Percentiles rank a stretch among this genome's conserved stretches.
These are phyloP conservation scores for Medicago lupulina DNA, from an alignment of 306 rosid genomes.

Conservation along the genomic window DNA sequence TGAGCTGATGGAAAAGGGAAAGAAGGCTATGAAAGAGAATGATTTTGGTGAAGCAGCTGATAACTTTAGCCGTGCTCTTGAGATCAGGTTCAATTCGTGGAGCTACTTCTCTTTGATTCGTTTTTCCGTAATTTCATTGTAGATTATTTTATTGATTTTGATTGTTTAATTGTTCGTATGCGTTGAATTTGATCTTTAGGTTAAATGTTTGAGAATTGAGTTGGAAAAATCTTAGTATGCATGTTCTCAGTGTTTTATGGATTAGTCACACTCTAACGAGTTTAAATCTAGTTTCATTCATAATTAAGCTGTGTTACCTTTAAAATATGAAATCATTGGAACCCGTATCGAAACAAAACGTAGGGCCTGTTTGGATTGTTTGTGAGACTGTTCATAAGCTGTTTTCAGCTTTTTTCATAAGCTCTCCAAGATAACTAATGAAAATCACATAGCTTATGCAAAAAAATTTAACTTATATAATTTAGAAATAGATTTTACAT, in stretches of 20 bases:
- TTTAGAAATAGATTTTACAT: too few species aligned
- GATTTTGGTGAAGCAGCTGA: slow-evolving; percentile 83
- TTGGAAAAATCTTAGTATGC: not conserved
- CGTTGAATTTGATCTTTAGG: not conserved
- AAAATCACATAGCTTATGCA: too few species aligned
- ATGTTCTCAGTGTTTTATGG: slow-evolving; percentile 10
- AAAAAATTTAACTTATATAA: too few species aligned
- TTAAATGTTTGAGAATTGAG: slow-evolving; percentile 10
- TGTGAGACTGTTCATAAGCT: too few species aligned
- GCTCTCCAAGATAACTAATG: too few species aligned
- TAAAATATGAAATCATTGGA: not conserved
- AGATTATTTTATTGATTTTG: not conserved
- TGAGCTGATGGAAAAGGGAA: slow-evolving; percentile 75
- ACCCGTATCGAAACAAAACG: not conserved
- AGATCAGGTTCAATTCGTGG: slow-evolving; percentile 70
- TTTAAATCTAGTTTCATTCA: not conserved
- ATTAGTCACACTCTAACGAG: not conserved
- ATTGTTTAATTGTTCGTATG: not conserved
- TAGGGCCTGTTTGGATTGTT: too few species aligned
- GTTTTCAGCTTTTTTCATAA: too few species aligned
- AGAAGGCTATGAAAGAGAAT: slow-evolving; percentile 65
- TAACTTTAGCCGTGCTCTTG: slow-evolving; percentile 91
- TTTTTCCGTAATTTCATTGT: not conserved
- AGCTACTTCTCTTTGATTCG: slow-evolving; percentile 1
- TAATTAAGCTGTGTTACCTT: not conserved